Percentiles rank a stretch among this genome's conserved stretches.
Evolutionary conservation across 306 rosid genomes (phyloP).

Genomic region (Dryas alaskensis): DNA sequence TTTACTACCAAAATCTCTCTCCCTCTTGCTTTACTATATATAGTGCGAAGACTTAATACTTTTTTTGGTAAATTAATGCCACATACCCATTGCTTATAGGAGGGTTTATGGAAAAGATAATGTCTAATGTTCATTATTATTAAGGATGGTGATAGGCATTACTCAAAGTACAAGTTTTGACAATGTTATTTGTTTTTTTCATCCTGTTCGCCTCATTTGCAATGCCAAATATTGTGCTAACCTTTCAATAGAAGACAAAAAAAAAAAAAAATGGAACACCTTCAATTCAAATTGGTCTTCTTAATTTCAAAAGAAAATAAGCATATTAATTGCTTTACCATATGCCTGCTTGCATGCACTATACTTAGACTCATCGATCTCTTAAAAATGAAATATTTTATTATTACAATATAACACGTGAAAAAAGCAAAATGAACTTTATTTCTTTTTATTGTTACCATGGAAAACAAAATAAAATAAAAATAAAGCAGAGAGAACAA

Average conservation of each 20-base stretch:
- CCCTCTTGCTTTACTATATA: slow-evolving; percentile 18
- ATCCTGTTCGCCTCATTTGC: background rate
- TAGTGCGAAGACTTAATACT: slow-evolving; percentile 26
- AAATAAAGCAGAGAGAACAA: slow-evolving; percentile 35
- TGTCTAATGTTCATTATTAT: background rate
- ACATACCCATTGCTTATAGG: background rate
- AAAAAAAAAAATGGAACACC: too few species aligned
- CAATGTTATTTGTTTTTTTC: slow-evolving; percentile 4
- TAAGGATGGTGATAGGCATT: slow-evolving; percentile 13
- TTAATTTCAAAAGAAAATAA: background rate
- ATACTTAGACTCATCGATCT: slow-evolving; percentile 27
- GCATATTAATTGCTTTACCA: slow-evolving; percentile 1
- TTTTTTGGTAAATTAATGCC: slow-evolving; percentile 11
- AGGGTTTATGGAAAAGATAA: slow-evolving; percentile 15
- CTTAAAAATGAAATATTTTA: slow-evolving; percentile 15
- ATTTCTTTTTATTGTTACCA: slow-evolving; percentile 31
- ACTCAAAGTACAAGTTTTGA: slow-evolving; percentile 19
- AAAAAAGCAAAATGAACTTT: slow-evolving; percentile 53
- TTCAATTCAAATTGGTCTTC: background rate
- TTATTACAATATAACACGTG: slow-evolving; percentile 48
- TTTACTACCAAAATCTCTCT: slow-evolving; percentile 23
- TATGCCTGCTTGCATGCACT: slow-evolving; percentile 16
- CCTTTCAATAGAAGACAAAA: background rate
- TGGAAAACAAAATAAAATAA: background rate
- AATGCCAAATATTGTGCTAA: background rate